Conservation (phyloP, 495 filamentous ascomycete species). For the Staphylotrichum longicolle region DNA sequence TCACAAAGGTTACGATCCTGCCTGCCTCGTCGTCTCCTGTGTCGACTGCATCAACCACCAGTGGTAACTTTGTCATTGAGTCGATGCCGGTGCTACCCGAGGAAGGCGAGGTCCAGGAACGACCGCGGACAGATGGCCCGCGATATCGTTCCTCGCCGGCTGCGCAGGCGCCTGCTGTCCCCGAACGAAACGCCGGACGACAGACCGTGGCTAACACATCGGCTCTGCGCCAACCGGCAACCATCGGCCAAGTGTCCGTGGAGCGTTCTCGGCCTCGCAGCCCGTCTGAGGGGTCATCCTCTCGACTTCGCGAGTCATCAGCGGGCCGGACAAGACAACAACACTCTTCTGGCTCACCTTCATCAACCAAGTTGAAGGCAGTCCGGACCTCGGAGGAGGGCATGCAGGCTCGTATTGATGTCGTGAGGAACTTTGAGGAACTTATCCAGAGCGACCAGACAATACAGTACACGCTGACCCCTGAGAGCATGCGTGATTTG, state of each 20-base stretch:
- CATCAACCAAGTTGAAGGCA: slow-evolving; percentile 45
- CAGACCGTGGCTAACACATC: slow-evolving; percentile 27
- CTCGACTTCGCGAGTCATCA: slow-evolving; percentile 22
- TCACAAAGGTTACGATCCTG: slow-evolving; percentile 39
- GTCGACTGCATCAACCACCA: slow-evolving; percentile 25
- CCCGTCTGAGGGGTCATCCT: slow-evolving; percentile 18
- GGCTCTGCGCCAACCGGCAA: slow-evolving; percentile 28
- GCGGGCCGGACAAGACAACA: slow-evolving; percentile 24
- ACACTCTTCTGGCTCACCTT: slow-evolving; percentile 41
- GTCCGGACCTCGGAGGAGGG: slow-evolving; percentile 52
- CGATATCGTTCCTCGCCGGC: slow-evolving; percentile 12
- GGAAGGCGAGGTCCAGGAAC: slow-evolving; percentile 27
- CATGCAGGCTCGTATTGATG: slow-evolving; percentile 42
- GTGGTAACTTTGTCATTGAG: slow-evolving; percentile 32
- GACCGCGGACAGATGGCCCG: slow-evolving; percentile 3
- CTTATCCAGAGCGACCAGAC: slow-evolving; percentile 88
- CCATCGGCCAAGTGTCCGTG: slow-evolving; percentile 35
- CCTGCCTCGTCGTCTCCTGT: slow-evolving; percentile 12
- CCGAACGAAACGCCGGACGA: slow-evolving; percentile 42
- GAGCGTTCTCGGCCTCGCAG: slow-evolving; percentile 30
- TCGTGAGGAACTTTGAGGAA: slow-evolving; percentile 67
- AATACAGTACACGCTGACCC: slow-evolving; percentile 90
- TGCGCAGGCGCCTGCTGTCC: slow-evolving; percentile 36
- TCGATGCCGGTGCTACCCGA: slow-evolving; percentile 25
- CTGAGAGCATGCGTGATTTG: slow-evolving; percentile 81